These are phyloP conservation scores for Verticillium klebahnii DNA, from an alignment of 2,329 filamentous ascomycete genomes.

Conservation along the genomic window DNA sequence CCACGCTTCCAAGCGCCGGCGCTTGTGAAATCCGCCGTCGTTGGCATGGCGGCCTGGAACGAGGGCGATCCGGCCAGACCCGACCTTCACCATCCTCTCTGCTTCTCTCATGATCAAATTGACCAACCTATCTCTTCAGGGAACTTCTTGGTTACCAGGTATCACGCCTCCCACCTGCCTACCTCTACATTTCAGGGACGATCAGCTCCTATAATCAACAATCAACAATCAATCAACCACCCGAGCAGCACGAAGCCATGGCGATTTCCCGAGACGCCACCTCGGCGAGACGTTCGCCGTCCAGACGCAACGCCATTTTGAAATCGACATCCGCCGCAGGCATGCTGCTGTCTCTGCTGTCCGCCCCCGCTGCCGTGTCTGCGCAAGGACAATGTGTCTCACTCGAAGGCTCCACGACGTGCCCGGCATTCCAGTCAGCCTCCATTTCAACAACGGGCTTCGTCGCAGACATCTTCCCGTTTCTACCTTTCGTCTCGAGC, in stretches of 20 bases:
- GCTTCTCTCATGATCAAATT: background rate
- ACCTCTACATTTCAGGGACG: background rate
- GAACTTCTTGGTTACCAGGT: background rate
- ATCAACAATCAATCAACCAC: background rate
- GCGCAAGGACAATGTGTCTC: conserved; percentile 51
- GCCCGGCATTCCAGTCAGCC: conserved; percentile 66
- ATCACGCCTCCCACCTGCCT: background rate
- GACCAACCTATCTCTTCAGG: background rate
- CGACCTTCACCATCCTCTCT: background rate
- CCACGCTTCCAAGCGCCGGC: background rate
- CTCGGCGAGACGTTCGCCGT: background rate
- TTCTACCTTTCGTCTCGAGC: conserved; percentile 77
- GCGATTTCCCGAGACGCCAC: background rate
- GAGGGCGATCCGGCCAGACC: background rate
- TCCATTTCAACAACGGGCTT: conserved; percentile 62
- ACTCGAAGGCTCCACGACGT: conserved; percentile 63
- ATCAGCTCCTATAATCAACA: background rate
- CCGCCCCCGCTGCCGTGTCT: conserved; percentile 30
- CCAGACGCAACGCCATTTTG: background rate
- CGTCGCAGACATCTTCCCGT: conserved; percentile 65
- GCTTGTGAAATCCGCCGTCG: background rate
- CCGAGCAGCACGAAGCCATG: background rate
- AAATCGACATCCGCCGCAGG: background rate
- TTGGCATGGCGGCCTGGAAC: background rate
- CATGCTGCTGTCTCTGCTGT: conserved; percentile 19